Evolutionary conservation across 2,329 filamentous ascomycete genomes (phyloP), one percentile per base, ranked within the genome.

Genomic region (Aspergillus nomiae): DNA sequence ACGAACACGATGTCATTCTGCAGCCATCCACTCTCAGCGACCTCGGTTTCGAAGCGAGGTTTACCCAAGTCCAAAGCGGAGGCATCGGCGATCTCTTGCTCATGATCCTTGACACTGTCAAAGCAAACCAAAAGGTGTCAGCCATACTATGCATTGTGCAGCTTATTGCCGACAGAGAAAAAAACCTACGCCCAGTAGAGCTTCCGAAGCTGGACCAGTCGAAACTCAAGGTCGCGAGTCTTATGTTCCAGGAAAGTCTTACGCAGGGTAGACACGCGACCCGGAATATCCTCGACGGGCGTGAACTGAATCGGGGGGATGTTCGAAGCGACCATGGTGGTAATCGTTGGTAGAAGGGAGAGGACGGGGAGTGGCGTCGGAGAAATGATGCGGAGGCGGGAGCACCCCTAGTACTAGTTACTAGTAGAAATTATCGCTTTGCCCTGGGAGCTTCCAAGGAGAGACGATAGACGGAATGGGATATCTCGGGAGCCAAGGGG

Each of bases 141-240:
- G 62, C 54, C n/a, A 55, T 30, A 10, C 26, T 32, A 55, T 58
- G 26, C 56, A 45, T 45, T 36, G 59, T 28, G 56, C 16, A 24
- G 24, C 14, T 34, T 10, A 19, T 60, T 32, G 46, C 43, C 53
- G 61, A 24, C 21, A 34, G 24, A 41, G 48, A n/a, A 32, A 55
- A 26, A 5, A 48, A 74, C 78, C 78, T 69, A 85, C 83, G 87
- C 93, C 95, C 95, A 98, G 83, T 97, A 98, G 61, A 98, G 89
- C 85, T 93, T 94, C 71, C 94, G 90, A 65, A 99, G 87, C 84
- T 98, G 95, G 60, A 87, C 84, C 66, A 94, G 83, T 67, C 95
- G 89, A 82, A 90, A 98, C 72, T 92, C 86, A 64, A 97, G 76
- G 60, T 92, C 86, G 75, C 92, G 92, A 50, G 94, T 97, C 80